A percentile compares a stretch with the other conserved stretches of the same genome.
phyloP scores from a whole-genome alignment of 345 rosid genomes.

The Carallia pectinifolia region DNA sequence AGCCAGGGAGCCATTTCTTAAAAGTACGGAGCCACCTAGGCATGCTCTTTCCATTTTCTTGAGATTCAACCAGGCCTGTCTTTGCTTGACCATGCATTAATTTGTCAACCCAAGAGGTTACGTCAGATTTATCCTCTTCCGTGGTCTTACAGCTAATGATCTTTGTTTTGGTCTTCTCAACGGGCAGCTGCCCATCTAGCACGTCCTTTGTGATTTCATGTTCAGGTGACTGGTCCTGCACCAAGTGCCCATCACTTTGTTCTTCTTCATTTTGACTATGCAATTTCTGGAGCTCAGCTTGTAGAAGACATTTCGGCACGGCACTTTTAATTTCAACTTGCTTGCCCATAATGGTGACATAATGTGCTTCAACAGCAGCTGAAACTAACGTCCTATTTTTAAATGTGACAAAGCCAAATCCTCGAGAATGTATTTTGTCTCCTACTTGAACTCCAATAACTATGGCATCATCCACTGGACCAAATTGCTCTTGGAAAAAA shows the following conservation, averaged over 20 bases:
- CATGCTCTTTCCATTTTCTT: constrained; percentile 13
- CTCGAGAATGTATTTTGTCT: constrained; percentile 36
- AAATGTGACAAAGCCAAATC: constrained; percentile 64
- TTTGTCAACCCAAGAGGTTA: constrained; percentile 47
- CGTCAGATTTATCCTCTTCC: constrained; percentile 30
- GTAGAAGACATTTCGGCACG: constrained; percentile 24
- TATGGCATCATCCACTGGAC: constrained; percentile 48
- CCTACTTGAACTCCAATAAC: constrained; percentile 31
- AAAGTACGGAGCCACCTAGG: constrained; percentile 68
- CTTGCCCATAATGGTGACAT: constrained; percentile 45
- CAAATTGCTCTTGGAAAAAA: constrained; percentile 45
- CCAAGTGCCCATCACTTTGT: constrained; percentile 17
- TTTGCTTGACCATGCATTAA: constrained; percentile 39
- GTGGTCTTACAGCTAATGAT: constrained; percentile 7
- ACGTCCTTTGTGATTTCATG: constrained; percentile 11
- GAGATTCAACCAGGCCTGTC: constrained; percentile 17
- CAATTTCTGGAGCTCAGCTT: constrained; percentile 28
- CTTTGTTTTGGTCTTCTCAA: constrained; percentile 17
- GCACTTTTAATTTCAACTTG: constrained; percentile 57
- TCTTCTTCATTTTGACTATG: constrained; percentile 16
- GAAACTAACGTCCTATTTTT: constrained; percentile 43
- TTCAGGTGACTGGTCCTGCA: constrained; percentile 5
- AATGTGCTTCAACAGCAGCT: constrained; percentile 49
- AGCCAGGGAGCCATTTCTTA: constrained; percentile 63
- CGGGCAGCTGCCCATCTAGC: neutral